These are phyloP conservation scores for Pyrenophora tritici-repentis DNA, from an alignment of 2,329 filamentous ascomycete genomes.

Conservation along the genomic window DNA sequence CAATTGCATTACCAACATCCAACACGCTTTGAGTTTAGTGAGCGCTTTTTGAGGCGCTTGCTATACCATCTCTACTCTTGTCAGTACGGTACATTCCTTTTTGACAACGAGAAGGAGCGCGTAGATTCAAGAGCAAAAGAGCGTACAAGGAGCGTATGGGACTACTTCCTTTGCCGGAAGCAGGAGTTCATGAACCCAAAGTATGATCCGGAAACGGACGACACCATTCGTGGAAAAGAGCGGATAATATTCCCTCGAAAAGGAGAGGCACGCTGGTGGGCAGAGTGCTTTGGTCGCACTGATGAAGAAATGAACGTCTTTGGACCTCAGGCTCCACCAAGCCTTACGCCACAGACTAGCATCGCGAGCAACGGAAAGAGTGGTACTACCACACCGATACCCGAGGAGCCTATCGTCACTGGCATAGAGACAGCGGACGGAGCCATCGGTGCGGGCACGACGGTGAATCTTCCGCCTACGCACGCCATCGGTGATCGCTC, in stretches of 20 bases:
- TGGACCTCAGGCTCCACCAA: constrained; percentile 32
- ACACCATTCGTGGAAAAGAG: constrained; percentile 78
- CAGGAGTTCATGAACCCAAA: constrained; percentile 81
- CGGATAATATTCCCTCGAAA: constrained; percentile 80
- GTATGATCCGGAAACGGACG: constrained; percentile 76
- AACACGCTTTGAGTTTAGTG: constrained; percentile 92
- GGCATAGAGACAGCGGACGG: constrained; percentile 42
- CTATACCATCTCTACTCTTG: constrained; percentile 95
- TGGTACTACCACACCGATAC: constrained; percentile 33
- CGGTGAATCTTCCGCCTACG: constrained; percentile 28
- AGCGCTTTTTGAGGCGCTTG: constrained; percentile 84
- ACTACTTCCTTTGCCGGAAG: constrained; percentile 84
- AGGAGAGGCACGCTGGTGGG: constrained; percentile 90
- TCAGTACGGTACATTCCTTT: constrained; percentile 95
- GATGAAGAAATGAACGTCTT: constrained; percentile 90
- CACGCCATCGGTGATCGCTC: constrained; percentile 25
- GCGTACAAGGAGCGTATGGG: constrained; percentile 87
- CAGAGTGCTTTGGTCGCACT: constrained; percentile 80
- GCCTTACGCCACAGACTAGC: constrained; percentile 36
- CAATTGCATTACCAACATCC: constrained; percentile 86
- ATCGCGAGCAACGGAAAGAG: constrained; percentile 31
- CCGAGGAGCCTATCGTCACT: constrained; percentile 41
- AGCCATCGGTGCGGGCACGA: constrained; percentile 40
- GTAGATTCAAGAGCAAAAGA: constrained; percentile 70
- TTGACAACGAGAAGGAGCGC: constrained; percentile 91